Conservation (phyloP, 2,329 filamentous ascomycete species). For the Alternaria sp. region DNA sequence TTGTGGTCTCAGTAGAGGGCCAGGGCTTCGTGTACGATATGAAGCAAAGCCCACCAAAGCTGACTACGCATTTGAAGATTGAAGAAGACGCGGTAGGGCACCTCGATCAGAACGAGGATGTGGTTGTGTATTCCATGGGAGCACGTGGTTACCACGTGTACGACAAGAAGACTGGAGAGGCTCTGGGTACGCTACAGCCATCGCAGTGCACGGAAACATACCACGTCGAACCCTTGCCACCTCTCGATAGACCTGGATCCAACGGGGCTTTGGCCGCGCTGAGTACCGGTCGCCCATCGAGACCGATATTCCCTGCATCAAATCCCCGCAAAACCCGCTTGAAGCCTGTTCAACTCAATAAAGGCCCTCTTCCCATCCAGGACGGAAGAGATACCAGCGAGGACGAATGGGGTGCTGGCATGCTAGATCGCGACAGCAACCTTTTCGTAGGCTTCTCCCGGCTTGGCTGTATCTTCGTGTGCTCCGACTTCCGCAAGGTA, state of each 20-base stretch:
- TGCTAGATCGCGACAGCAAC: constrained; percentile 14
- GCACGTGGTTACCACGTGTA: constrained; percentile 14
- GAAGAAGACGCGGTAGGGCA: constrained; percentile 15
- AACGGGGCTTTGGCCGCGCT: background rate
- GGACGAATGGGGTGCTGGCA: constrained; percentile 17
- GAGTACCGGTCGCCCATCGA: constrained; percentile 2
- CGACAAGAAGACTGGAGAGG: constrained; percentile 10
- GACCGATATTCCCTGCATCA: constrained; percentile 3
- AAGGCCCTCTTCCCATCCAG: constrained; percentile 4
- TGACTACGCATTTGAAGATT: constrained; percentile 6
- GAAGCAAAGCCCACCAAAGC: constrained; percentile 12
- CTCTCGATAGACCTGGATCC: background rate
- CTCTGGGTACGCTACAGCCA: constrained; percentile 7
- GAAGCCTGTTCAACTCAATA: background rate
- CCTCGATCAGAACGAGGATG: constrained; percentile 15
- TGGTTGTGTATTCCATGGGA: constrained; percentile 14
- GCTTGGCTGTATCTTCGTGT: constrained; percentile 9
- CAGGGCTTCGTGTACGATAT: constrained; percentile 17
- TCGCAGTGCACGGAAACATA: constrained; percentile 12
- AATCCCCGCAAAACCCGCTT: constrained; percentile 8
- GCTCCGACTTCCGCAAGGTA: constrained; percentile 10
- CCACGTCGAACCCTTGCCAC: constrained; percentile 1
- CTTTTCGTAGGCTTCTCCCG: constrained; percentile 14
- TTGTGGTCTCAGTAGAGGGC: constrained; percentile 12
- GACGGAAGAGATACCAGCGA: background rate